Conservation (phyloP, 345 rosid genomes). For the Moricandia moricandioides region DNA sequence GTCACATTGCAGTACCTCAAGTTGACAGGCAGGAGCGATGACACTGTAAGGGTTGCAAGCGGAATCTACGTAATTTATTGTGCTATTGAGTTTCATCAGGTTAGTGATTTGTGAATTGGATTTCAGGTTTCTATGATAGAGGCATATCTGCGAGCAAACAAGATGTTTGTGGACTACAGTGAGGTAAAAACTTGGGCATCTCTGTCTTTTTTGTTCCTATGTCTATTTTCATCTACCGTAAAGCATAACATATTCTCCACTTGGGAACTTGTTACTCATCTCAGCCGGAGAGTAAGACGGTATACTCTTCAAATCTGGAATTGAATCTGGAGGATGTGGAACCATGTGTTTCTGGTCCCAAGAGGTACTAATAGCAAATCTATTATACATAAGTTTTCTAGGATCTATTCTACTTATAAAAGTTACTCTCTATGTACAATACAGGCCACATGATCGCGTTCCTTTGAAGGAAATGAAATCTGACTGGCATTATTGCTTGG, state of each 20-base stretch:
- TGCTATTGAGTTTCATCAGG: neutral
- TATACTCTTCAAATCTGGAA: conserved; percentile 79
- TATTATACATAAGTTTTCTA: neutral
- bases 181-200: conserved; percentile 52
- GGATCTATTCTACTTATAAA: neutral
- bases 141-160: conserved; percentile 92
- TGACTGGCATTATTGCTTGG: conserved; percentile 95
- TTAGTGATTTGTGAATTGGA: conserved; percentile 3
- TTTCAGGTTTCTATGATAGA: conserved; percentile 86
- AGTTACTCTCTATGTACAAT: neutral
- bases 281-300: conserved; percentile 76
- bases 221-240: neutral
- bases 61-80: neutral
- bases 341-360: conserved; percentile 83
- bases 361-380: conserved; percentile 12
- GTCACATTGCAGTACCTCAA: conserved; percentile 90
- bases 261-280: conserved; percentile 9
- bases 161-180: conserved; percentile 86
- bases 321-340: conserved; percentile 76
- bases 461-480: conserved; percentile 89
- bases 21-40: conserved; percentile 97
- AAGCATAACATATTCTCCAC: neutral
- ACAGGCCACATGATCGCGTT: conserved; percentile 95
- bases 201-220: neutral
- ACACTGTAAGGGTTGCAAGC: conserved; percentile 30